Conservation (phyloP, 2,329 filamentous ascomycete genomes). For the Drechmeria coniospora region DNA sequence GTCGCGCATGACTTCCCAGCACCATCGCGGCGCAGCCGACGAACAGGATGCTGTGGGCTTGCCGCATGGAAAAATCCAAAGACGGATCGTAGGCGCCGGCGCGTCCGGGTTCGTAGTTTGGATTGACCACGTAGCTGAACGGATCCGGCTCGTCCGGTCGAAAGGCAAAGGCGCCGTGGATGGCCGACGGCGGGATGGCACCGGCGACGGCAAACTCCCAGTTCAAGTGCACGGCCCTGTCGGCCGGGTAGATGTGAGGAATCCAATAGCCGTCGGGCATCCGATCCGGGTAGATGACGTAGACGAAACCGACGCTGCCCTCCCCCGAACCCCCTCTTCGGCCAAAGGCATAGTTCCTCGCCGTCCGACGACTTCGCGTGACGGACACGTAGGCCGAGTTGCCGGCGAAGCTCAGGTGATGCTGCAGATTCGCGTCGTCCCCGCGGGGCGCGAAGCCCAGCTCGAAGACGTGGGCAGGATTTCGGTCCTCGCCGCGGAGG, state of each 20-base stretch:
- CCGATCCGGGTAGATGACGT: neutral
- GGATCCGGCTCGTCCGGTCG: too few relatives aligned
- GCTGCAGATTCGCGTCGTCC: neutral
- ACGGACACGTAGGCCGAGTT: neutral
- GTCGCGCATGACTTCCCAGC: too few relatives aligned
- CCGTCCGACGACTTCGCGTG: neutral
- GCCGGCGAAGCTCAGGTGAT: neutral
- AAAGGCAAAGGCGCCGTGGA: too few relatives aligned
- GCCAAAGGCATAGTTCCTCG: neutral
- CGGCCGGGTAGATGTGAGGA: neutral
- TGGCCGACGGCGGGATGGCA: too few relatives aligned
- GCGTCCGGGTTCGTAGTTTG: too few relatives aligned
- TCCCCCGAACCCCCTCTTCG: neutral
- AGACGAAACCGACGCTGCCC: neutral
- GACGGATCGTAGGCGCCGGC: too few relatives aligned
- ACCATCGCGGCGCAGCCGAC: too few relatives aligned
- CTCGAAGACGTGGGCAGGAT: neutral
- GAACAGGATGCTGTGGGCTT: too few relatives aligned
- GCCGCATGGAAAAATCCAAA: too few relatives aligned
- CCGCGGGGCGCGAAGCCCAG: neutral
- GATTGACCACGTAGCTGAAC: too few relatives aligned
- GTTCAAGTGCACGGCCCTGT: neutral
- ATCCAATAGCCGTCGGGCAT: neutral
- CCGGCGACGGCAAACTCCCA: neutral
- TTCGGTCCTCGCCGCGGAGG: neutral